These are phyloP conservation scores for Calonectria pseudoturangicola DNA, from an alignment of 2,329 filamentous ascomycete genomes.

Conservation along the genomic window DNA sequence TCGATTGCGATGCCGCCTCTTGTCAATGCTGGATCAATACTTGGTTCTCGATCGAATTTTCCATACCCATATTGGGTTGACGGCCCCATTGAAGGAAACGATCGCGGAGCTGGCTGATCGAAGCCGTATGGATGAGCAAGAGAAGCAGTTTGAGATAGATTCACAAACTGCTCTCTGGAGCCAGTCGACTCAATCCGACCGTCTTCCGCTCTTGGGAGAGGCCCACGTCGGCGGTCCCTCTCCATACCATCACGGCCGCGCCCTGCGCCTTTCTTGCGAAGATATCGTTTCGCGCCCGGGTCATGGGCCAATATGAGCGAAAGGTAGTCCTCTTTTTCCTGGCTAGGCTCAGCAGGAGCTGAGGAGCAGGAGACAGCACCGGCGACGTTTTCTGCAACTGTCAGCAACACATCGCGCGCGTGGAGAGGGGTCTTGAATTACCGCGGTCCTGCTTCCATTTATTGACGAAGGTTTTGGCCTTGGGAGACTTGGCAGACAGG, in stretches of 20 bases:
- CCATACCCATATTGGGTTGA: neutral
- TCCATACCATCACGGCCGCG: slow-evolving; percentile 7
- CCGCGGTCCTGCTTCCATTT: slow-evolving; percentile 54
- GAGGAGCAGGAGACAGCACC: slow-evolving; percentile 25
- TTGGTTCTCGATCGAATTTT: neutral
- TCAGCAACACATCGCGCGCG: slow-evolving; percentile 26
- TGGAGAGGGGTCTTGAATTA: slow-evolving; percentile 30
- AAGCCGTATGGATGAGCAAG: neutral
- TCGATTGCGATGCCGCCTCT: neutral
- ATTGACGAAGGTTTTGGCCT: slow-evolving; percentile 59
- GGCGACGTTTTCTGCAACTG: slow-evolving; percentile 28
- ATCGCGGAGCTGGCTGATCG: neutral
- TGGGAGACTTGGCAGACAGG: slow-evolving; percentile 61
- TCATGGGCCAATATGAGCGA: slow-evolving; percentile 31
- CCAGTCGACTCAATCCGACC: slow-evolving; percentile 1
- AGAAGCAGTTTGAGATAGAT: neutral
- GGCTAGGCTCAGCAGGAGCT: neutral
- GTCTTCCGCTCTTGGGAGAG: neutral
- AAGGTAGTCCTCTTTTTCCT: slow-evolving; percentile 16
- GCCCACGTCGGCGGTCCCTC: neutral
- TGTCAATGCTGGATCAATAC: slow-evolving; percentile 23
- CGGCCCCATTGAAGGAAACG: neutral
- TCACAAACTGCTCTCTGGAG: neutral
- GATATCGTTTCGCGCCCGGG: slow-evolving; percentile 25
- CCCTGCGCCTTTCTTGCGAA: slow-evolving; percentile 24